Conservation (phyloP, 163 green algal genomes). For the Prototheca cutis region DNA sequence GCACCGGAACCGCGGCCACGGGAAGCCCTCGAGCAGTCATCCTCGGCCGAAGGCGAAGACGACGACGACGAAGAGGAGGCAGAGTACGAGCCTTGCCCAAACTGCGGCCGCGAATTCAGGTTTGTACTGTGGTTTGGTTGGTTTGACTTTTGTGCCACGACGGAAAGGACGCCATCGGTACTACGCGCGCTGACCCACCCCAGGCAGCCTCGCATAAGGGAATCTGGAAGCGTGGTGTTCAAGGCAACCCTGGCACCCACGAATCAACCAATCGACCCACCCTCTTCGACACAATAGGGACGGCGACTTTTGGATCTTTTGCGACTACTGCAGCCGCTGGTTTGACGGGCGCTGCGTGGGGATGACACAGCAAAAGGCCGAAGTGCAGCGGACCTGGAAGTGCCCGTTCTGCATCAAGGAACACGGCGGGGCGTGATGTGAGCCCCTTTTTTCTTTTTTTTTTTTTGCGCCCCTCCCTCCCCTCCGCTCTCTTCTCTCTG, state of each 20-base stretch:
- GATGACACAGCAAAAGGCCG: conserved; percentile 61
- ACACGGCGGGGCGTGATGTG: too few relatives aligned
- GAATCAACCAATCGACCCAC: too few relatives aligned
- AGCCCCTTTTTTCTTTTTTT: too few relatives aligned
- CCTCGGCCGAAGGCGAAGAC: conserved; percentile 11
- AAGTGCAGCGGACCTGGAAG: conserved; percentile 51
- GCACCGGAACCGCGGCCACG: background rate
- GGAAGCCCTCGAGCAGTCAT: background rate
- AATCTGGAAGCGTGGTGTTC: too few relatives aligned
- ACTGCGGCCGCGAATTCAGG: conserved; percentile 55
- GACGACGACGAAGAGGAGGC: conserved; percentile 41
- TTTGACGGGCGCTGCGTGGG: conserved; percentile 65
- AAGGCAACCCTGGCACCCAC: too few relatives aligned
- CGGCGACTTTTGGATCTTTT: conserved; percentile 77
- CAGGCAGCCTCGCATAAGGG: too few relatives aligned
- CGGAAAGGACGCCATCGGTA: too few relatives aligned
- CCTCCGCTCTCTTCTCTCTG: too few relatives aligned
- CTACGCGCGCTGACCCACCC: too few relatives aligned
- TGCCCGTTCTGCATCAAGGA: conserved; percentile 39
- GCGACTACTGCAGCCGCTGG: conserved; percentile 70
- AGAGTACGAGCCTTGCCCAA: conserved; percentile 63
- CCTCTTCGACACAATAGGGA: conserved; percentile 18
- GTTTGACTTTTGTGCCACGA: too few relatives aligned
- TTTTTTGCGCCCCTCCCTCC: too few relatives aligned
- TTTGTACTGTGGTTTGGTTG: too few relatives aligned